Evolutionary conservation across 306 rosid genomes (phyloP), one percentile per base, ranked within the genome.

Genomic region (Mucuna pruriens): DNA sequence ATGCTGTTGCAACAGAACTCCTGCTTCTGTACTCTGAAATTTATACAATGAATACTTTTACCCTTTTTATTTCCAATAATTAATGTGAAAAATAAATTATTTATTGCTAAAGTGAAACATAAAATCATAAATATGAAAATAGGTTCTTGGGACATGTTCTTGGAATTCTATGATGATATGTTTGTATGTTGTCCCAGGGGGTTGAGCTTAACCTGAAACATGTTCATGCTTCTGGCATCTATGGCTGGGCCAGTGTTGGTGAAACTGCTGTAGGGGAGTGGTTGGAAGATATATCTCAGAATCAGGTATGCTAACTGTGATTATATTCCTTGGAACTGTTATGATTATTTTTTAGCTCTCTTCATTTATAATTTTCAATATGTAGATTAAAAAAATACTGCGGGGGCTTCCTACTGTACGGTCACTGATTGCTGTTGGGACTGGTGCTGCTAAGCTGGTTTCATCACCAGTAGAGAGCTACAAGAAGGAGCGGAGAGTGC

Each of bases 161-260:
- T 61, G 58, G 80, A 83, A 83, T 51, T 31, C 19, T 40, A 66
- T 77, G 65, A 82, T 82, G 39, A 54, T 77, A 20, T 49, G 29
- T 80, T 49, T 67, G 68, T 81, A 49, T 85, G 84, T 80, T 84
- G 66, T 45, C 58, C 79, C 90, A 95, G 99, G 99, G 98, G 15
- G 85, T 95, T 42, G 99, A 93, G 90, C 90, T 95, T 69, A 90
- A 86, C 75, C 97, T 95, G 74, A 95, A 91, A 88, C 93, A 89
- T 77, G 96, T 93, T 68, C 94, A 90, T 78, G 91, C 93, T 12
- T 88, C 91, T 88, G 99, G 99, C 52, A 84, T 91, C 65, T 95
- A 93, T 78, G 99, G 99, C 70, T 95, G 99, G 99, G 94, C 86
- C 68, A 90, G 90, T 86, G 99, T 91, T 58, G 79, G 98, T 77